Percentiles rank a stretch among this genome's conserved stretches.
Conservation (phyloP, 306 rosid genomes). For the Lathyrus aphaca region DNA sequence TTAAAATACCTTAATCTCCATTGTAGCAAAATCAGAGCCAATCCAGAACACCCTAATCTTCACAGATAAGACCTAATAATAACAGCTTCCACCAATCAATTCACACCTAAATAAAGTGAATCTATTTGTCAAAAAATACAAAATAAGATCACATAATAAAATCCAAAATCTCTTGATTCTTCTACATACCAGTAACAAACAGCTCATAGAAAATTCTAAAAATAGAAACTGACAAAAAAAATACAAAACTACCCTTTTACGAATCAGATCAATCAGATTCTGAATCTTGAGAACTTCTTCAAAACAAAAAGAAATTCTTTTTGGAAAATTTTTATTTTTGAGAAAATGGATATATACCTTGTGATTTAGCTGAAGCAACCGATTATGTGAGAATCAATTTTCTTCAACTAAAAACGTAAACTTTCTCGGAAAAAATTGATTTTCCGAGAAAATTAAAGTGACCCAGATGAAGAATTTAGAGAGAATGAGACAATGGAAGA, state of each 20-base stretch:
- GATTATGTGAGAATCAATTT: constrained; percentile 17
- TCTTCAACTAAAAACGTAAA: constrained; percentile 8
- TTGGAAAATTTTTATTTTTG: not conserved
- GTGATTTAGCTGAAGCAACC: constrained; percentile 31
- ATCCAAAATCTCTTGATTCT: constrained; percentile 15
- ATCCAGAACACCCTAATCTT: constrained; percentile 46
- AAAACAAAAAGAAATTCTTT: too few species aligned
- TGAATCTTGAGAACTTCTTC: constrained; percentile 33
- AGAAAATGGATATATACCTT: constrained; percentile 42
- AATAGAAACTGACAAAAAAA: not conserved
- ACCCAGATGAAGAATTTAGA: constrained; percentile 37
- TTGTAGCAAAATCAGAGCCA: constrained; percentile 44
- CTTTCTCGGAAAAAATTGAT: constrained; percentile 33
- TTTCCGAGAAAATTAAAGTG: constrained; percentile 40
- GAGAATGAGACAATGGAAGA: constrained; percentile 27
- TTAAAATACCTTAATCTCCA: constrained; percentile 52
- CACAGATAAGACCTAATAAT: constrained; percentile 42
- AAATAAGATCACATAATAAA: constrained; percentile 33
- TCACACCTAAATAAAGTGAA: constrained; percentile 13
- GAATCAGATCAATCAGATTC: constrained; percentile 54
- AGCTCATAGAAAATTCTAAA: constrained; percentile 6
- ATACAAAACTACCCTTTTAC: not conserved
- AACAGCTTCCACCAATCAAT: constrained; percentile 42
- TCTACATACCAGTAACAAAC: not conserved
- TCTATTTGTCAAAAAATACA: not conserved